Evolutionary conservation across 805 yeast genomes (phyloP), one percentile per base, ranked within the genome.

Genomic region (Ogataea neopini): DNA sequence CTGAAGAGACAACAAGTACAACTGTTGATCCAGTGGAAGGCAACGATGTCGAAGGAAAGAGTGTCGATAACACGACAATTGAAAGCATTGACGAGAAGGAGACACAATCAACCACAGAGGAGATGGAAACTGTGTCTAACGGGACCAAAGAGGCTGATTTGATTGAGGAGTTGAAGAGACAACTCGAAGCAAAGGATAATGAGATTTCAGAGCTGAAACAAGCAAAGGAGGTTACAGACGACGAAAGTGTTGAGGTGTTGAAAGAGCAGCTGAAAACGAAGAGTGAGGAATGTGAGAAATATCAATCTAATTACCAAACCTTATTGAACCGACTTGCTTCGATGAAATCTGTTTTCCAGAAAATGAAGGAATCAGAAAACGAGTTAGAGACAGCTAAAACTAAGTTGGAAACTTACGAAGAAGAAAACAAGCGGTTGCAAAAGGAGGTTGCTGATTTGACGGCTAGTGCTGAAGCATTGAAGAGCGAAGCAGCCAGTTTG

Each of bases 301-400:
- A 77, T 23, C 80, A 83, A 54, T 70, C 73, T 1, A 81, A 81
- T 52, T 84, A 86, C 58, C 84, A 84, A 50, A 71, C 77, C 4
- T 65, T 87, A 26, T 64, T 87, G 49, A 79, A 79, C 52, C 75
- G 84, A 61, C 63, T 87, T 14, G 78, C 88, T 1, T 78, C 87
- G 2, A 86, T 86, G 92, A 86, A 85, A 54, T 70, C 83, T 0
- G 76, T 86, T 2, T 86, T 86, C 63, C 73, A 69, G 33, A 86
- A 86, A 53, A 84, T 86, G 88, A 84, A 86, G 59, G 84, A 79
- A 48, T 71, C 88, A 0, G 84, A 86, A 59, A 67, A 64, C 2
- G 87, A 85, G 54, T 68, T 87, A 15, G 88, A 78, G 35, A 70
- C 68, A 4, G 72, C 78, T 1, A 78, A 79, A 53, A 77, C 73